phyloP scores from a whole-genome alignment of 1,139 yeast genomes.

The Debaryomyces sp. region DNA sequence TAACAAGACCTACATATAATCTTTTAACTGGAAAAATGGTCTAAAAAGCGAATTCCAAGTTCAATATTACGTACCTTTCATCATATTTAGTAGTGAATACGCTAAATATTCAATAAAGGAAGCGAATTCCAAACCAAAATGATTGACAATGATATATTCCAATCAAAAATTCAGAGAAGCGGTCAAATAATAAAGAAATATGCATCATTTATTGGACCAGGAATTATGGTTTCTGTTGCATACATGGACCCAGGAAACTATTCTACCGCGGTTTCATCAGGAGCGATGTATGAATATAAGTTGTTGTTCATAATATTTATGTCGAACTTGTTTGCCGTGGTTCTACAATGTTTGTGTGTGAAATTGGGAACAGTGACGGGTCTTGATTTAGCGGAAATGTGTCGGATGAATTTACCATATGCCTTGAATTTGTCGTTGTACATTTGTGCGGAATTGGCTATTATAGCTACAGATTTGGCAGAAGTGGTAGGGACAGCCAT shows the following conservation, averaged over 20 bases:
- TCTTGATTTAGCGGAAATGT: conserved; percentile 74
- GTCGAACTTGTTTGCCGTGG: conserved; percentile 71
- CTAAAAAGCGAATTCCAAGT: not conserved
- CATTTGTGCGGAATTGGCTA: conserved; percentile 70
- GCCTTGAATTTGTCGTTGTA: conserved; percentile 61
- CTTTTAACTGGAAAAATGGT: not conserved
- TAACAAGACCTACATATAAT: conserved; percentile 1
- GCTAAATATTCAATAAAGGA: not conserved
- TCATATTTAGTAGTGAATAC: not conserved
- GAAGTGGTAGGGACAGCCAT: conserved; percentile 85
- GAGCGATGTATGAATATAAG: conserved; percentile 70
- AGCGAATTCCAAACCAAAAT: not conserved
- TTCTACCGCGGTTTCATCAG: conserved; percentile 78
- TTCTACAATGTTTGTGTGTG: conserved; percentile 71
- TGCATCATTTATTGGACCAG: conserved; percentile 73
- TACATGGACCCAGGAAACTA: conserved; percentile 86
- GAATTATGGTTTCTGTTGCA: conserved; percentile 74
- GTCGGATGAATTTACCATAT: conserved; percentile 62
- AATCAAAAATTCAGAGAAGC: not conserved
- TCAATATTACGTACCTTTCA: not conserved
- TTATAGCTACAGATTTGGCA: conserved; percentile 79
- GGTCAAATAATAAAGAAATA: conserved; percentile 41
- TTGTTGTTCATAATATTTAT: conserved; percentile 63
- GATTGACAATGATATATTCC: not conserved
- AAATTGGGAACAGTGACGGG: conserved; percentile 81